Percentiles rank a stretch among this genome's conserved stretches.
phyloP scores from a whole-genome alignment of 495 filamentous ascomycete species.

The Echria macrotheca region DNA sequence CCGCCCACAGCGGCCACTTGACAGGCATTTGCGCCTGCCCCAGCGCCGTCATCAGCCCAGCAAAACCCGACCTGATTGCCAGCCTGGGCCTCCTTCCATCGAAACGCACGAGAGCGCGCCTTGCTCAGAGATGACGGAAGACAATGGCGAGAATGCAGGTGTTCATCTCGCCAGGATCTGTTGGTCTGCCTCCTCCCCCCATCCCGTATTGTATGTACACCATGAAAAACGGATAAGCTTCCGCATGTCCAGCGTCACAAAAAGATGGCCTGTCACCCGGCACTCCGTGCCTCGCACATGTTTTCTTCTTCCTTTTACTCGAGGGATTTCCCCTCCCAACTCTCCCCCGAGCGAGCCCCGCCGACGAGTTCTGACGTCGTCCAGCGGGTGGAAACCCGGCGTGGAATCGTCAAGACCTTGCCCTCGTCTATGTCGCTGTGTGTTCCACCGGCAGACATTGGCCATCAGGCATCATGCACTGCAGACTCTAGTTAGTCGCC shows the following conservation, averaged over 20 bases:
- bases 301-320: not conserved
- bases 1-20: constrained; percentile 16
- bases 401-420: too few relatives aligned
- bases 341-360: not conserved
- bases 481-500: too few relatives aligned
- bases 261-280: constrained; percentile 14
- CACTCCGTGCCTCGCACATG: not conserved
- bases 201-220: constrained; percentile 9
- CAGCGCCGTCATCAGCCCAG: constrained; percentile 19
- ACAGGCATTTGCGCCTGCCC: constrained; percentile 22
- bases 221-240: constrained; percentile 22
- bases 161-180: too few relatives aligned
- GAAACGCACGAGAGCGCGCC: too few relatives aligned
- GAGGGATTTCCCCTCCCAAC: not conserved
- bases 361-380: not conserved
- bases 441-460: too few relatives aligned
- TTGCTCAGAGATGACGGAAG: too few relatives aligned
- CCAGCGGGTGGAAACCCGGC: too few relatives aligned
- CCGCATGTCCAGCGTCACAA: constrained; percentile 23
- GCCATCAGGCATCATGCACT: too few relatives aligned
- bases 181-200: constrained; percentile 4
- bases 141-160: too few relatives aligned
- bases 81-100: too few relatives aligned
- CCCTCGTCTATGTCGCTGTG: too few relatives aligned
- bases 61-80: constrained; percentile 19